Conservation (phyloP, 768 basidiomycete species). For the Agaricus bisporus region DNA sequence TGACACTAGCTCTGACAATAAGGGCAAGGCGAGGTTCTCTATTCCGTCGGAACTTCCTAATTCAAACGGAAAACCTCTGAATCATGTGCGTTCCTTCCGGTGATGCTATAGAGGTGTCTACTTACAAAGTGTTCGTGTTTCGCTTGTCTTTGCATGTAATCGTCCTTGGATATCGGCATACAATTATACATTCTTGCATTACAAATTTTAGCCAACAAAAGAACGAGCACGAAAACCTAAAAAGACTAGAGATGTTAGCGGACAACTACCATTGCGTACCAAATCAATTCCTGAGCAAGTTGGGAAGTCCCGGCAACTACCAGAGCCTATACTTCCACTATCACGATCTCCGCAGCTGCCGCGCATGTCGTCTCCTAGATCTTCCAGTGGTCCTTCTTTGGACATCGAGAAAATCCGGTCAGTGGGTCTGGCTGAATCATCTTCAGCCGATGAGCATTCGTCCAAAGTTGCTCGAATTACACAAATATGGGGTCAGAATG, state of each 20-base stretch:
- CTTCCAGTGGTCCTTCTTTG: neutral
- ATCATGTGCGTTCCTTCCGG: slow-evolving; percentile 85
- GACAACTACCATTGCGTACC: neutral
- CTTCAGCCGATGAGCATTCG: neutral
- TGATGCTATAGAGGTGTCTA: slow-evolving; percentile 42
- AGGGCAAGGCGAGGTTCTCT: slow-evolving; percentile 18
- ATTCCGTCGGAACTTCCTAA: slow-evolving; percentile 30
- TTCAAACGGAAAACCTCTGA: slow-evolving; percentile 59
- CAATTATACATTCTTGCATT: slow-evolving; percentile 17
- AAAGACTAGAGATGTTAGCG: slow-evolving; percentile 28
- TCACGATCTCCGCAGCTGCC: neutral
- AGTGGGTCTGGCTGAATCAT: neutral
- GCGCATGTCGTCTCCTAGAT: neutral
- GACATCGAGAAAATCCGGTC: neutral
- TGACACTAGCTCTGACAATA: slow-evolving; percentile 13
- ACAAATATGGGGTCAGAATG: slow-evolving; percentile 27
- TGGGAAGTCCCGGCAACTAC: neutral
- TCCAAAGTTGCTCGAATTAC: slow-evolving; percentile 16
- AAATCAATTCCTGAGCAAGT: neutral
- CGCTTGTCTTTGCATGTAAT: slow-evolving; percentile 19
- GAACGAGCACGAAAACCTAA: slow-evolving; percentile 64
- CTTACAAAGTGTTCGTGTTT: slow-evolving; percentile 32
- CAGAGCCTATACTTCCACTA: neutral
- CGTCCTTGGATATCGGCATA: slow-evolving; percentile 23
- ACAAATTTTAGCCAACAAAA: slow-evolving; percentile 59